Base-by-base conservation (phyloP, 2,329 filamentous ascomycete species). In the Xylariales sp. region DNA sequence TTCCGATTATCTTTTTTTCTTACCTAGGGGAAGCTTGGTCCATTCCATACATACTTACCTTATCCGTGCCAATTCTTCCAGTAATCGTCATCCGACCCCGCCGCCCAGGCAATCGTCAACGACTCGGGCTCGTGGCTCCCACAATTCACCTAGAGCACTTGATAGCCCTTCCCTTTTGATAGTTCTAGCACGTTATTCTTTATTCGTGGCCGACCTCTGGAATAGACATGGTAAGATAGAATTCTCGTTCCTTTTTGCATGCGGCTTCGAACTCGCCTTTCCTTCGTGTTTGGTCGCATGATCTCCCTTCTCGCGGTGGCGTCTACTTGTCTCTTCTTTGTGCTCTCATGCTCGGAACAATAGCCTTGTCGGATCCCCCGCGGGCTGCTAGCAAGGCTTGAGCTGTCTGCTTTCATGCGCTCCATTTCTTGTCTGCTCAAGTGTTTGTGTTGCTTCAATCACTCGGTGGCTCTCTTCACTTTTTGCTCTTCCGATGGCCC, bases 51-150 rank as follows among this genome's bases (percentile, higher is more conserved):
- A 8, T 8, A 8, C 34, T 23, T 29, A 18, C 28, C 35, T 37
- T 18, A 15, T 7, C 34, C 24, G 16, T 29, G 12, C 15, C 24
- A 38, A 24, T 33, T 17, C 17, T 19, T 33, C 17, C 30, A 10
- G 17, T 15, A 8, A 28, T 20, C 37, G 29, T 39, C 37, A 39
- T 39, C 37, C 37, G 37, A 39, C 37, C 37, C 37, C 37, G 37
- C 37, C 30, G 37, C 32, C 24, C 21, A 28, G 16, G 29, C 15
- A n/a, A 24, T 39, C 28, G 37, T 19, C 25, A 38, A 38, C 28
- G 24, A 37, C 34, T 15, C 17, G 15, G 13, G 13, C n/a, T 8
- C 10, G 16, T 16, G 15, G 11, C 29, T 30, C 16, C 16, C 29
- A 30, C 29, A 15, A 17, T 16, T 10, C 8, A 30, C 29, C 29